Evolutionary conservation across 2,329 filamentous ascomycete genomes (phyloP), one percentile per base, ranked within the genome.

Genomic region (Cercospora zeina): DNA sequence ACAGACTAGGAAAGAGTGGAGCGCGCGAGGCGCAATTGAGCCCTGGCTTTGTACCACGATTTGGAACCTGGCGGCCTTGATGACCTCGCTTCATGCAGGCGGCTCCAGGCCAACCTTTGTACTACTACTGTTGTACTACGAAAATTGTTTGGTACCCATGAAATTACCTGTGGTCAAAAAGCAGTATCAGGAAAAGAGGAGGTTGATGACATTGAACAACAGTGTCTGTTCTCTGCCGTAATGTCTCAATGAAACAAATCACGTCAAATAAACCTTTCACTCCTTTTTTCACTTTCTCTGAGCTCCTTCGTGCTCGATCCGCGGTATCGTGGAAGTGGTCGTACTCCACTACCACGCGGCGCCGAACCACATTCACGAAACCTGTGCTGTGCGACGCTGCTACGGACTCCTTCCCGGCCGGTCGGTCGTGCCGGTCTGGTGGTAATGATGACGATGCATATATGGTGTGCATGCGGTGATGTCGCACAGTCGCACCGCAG

Each of bases 201-300:
- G 31, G 21, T 37, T 59, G 55, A 59, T 47, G 42, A 47, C 42
- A 47, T 47, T 47, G 42, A 59, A 58, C 58, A 55, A 55, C 36
- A 54, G 45, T 57, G 51, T 27, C 42, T 47, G 21, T 47, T 47
- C 47, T 58, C 50, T 58, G 54, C 54, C 47, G 24, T 62, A 58
- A 62, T 62, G 54, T 62, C 54, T 47, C 54, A 54, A 53, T 39
- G 19, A 34, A 62, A 56, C 21, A n/a, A 58, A 58, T 54, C 54
- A 51, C 30, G 27, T 49, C 21, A 21, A 47, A 54, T 7, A 21
- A 54, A 21, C 31, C 51, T 24, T 47, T 4, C 42, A 47, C 21
- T 45, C 21, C 19, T 24, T 7, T 42, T 47, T 47, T 27, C 13
- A 13, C 21, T n/a, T 8, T 47, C 42, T 34, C 2, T 34, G 9